A percentile compares a stretch with the other conserved stretches of the same genome.
Conservation (phyloP, 2,329 filamentous ascomycete genomes). For the Knoxdaviesia capensis region DNA sequence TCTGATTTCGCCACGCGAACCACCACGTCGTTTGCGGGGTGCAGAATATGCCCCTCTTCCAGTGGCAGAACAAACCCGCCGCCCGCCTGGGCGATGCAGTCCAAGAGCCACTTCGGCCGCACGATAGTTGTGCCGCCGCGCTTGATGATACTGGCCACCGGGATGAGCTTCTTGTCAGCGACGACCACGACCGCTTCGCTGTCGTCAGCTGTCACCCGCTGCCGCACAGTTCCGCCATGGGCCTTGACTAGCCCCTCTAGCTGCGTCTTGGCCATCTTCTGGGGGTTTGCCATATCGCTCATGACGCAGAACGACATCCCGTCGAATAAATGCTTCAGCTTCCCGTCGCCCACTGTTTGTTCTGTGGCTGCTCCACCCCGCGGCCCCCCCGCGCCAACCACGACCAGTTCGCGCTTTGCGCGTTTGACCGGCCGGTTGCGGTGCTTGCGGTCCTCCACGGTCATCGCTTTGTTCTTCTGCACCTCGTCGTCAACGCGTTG, state of each 20-base stretch:
- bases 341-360: background rate
- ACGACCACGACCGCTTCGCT: constrained; percentile 47
- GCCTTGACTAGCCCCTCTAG: constrained; percentile 66
- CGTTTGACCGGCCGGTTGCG: constrained; percentile 27
- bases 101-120: constrained; percentile 61
- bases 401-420: constrained; percentile 46
- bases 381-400: constrained; percentile 44
- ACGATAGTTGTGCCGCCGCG: constrained; percentile 51
- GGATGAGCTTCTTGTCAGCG: constrained; percentile 62
- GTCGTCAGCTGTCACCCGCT: constrained; percentile 37
- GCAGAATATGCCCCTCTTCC: constrained; percentile 49
- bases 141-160: constrained; percentile 68
- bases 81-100: constrained; percentile 45
- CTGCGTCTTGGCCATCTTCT: constrained; percentile 57
- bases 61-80: constrained; percentile 43
- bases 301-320: constrained; percentile 68
- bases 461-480: constrained; percentile 50
- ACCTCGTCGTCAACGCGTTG: constrained; percentile 47
- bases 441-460: constrained; percentile 48
- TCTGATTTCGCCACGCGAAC: constrained; percentile 34
- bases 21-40: constrained; percentile 34
- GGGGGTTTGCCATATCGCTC: constrained; percentile 49
- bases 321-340: constrained; percentile 33
- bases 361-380: background rate
- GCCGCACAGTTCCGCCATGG: constrained; percentile 62